Conservation (phyloP, 2,329 filamentous ascomycete genomes). For the Dactylellina sp. region DNA sequence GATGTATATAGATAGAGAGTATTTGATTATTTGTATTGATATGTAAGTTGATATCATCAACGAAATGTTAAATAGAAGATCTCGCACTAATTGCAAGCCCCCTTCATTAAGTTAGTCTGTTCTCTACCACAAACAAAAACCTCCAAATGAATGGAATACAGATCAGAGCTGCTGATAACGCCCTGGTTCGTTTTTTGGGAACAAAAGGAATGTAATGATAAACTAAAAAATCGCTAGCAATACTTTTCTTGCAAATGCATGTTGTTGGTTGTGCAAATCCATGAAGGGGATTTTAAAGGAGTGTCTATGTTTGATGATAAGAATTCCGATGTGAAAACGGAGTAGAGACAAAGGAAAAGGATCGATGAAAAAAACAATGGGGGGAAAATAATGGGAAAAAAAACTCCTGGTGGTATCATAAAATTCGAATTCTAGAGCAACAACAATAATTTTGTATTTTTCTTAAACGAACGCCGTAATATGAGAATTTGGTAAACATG, state of each 20-base stretch:
- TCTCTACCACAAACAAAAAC: too few relatives aligned
- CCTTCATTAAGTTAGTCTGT: too few relatives aligned
- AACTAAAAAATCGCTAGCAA: conserved; percentile 21
- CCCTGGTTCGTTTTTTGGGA: too few relatives aligned
- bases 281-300: neutral
- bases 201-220: conserved; percentile 25
- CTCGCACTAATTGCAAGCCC: too few relatives aligned
- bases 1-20: too few relatives aligned
- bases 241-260: conserved; percentile 9
- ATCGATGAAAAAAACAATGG: conserved; percentile 2
- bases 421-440: conserved; percentile 36
- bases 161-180: too few relatives aligned
- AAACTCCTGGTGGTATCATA: conserved; percentile 49
- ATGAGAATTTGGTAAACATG: conserved; percentile 20
- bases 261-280: too few relatives aligned
- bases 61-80: too few relatives aligned
- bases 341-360: neutral
- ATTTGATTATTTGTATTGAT: too few relatives aligned
- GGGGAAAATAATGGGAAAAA: conserved; percentile 20
- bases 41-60: too few relatives aligned
- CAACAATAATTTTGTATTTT: conserved; percentile 19
- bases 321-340: conserved; percentile 5
- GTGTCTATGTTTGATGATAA: conserved; percentile 37
- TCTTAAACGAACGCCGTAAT: conserved; percentile 50
- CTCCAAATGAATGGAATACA: too few relatives aligned